A percentile compares a stretch with the other conserved stretches of the same genome.
Conservation (phyloP, 2,329 filamentous ascomycete species). For the Pleomassaria siparia region DNA sequence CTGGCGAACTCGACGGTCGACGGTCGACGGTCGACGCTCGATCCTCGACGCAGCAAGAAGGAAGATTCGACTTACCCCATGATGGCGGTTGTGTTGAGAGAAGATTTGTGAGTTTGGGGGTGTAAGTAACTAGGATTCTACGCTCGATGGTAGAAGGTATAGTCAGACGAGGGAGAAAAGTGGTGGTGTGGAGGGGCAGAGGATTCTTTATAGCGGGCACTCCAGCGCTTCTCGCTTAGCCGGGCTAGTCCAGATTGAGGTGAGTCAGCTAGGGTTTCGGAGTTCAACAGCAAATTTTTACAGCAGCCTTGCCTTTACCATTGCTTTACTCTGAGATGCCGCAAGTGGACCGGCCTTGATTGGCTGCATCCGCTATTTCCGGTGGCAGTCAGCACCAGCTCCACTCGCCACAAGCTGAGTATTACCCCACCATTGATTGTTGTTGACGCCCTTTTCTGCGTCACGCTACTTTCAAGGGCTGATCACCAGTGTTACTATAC, state of each 20-base stretch:
- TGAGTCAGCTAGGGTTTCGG: conserved; percentile 1
- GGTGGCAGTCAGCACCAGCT: conserved; percentile 8
- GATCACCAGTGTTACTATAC: too few species aligned
- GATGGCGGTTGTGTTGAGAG: conserved; percentile 50
- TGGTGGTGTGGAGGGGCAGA: background rate
- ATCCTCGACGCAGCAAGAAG: conserved; percentile 13
- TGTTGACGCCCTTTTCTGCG: too few species aligned
- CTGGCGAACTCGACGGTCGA: too few species aligned
- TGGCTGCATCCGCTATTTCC: conserved; percentile 3
- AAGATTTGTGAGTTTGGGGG: conserved; percentile 24
- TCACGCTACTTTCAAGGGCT: too few species aligned
- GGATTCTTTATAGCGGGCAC: background rate
- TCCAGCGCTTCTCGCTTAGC: background rate
- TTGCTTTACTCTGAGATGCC: conserved; percentile 1
- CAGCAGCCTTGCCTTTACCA: background rate
- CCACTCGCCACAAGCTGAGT: conserved; percentile 18
- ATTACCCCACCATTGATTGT: too few species aligned
- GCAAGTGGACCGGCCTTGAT: conserved; percentile 3
- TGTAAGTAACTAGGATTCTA: conserved; percentile 38
- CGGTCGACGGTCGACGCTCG: too few species aligned
- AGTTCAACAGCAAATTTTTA: background rate
- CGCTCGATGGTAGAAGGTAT: conserved; percentile 6
- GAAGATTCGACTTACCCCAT: conserved; percentile 59
- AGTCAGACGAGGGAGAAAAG: conserved; percentile 4
- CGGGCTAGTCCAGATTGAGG: background rate